Percentiles rank a stretch among this genome's conserved stretches.
phyloP scores from a whole-genome alignment of 495 filamentous ascomycete genomes.

The Corynascus novoguineensis region DNA sequence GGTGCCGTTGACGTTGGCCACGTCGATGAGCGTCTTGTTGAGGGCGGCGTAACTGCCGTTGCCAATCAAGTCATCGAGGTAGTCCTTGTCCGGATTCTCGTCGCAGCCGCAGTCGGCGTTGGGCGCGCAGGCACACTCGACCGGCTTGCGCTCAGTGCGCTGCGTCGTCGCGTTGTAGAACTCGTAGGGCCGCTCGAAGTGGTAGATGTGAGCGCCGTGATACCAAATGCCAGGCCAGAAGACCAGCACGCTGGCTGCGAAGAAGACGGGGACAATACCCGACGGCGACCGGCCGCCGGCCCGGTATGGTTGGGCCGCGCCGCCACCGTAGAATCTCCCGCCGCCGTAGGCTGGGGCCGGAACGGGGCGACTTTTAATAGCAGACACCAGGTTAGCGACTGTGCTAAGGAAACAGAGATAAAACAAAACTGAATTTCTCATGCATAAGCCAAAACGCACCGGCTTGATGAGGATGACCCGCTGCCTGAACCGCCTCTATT shows the following conservation, averaged over 20 bases:
- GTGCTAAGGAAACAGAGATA: neutral
- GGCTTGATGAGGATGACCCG: neutral
- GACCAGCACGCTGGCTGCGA: slow-evolving; percentile 52
- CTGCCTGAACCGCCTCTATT: neutral
- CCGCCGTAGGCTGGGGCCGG: slow-evolving; percentile 56
- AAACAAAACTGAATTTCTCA: neutral
- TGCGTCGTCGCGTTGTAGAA: slow-evolving; percentile 54
- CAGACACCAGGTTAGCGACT: neutral
- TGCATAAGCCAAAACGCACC: neutral
- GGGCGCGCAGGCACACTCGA: slow-evolving; percentile 68
- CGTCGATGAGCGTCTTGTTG: slow-evolving; percentile 58
- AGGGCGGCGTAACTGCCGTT: slow-evolving; percentile 54
- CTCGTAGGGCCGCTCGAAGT: slow-evolving; percentile 53
- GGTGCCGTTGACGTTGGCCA: slow-evolving; percentile 69
- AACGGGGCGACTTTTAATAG: slow-evolving; percentile 50
- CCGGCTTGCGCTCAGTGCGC: slow-evolving; percentile 63
- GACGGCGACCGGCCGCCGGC: slow-evolving; percentile 52
- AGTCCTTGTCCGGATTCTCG: slow-evolving; percentile 48
- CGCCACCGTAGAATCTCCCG: slow-evolving; percentile 73
- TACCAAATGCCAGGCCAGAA: slow-evolving; percentile 54
- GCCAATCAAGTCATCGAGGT: slow-evolving; percentile 54
- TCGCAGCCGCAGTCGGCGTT: slow-evolving; percentile 78
- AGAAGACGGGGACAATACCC: slow-evolving; percentile 55
- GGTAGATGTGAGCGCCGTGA: slow-evolving; percentile 65
- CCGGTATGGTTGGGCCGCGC: slow-evolving; percentile 61